Base-by-base conservation (phyloP, 257 asterid species). In the Paraleonurus japonicus region DNA sequence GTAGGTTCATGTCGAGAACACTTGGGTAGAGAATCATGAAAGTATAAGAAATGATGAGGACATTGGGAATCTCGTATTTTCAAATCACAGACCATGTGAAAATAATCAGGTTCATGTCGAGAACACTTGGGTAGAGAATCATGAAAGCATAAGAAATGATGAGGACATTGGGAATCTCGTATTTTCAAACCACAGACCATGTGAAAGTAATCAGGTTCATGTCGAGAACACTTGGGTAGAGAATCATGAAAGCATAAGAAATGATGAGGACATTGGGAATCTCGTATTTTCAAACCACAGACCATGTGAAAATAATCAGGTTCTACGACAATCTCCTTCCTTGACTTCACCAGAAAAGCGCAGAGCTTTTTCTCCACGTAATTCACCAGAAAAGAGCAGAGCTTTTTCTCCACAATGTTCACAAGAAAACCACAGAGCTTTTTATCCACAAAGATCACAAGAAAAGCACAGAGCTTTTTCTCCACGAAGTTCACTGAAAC, bases 1-100 rank as follows among this genome's bases (percentile, higher is more conserved):
- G 60, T 61, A 88, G 92, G 84, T 85, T 70, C 78, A 77, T 72
- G 80, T 82, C 8, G 67, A 76, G 74, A 65, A 62, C 58, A 37
- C 15, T 4, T 2, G 23, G 58, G 32, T 10, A 65, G 69, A 33
- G 43, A 55, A 53, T 54, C 35, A 3, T 35, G 73, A 30, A 5
- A 30, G 53, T 53, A 13, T 23, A n/a, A 58, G 17, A 28, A 32
- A 67, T 67, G 61, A 7, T 37, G 81, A 32, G 65, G 64, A 50
- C 37, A 15, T 10, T 2, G 71, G 37, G 57, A 41, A 57, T 70
- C 67, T 10, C 10, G 17, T 27, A 13, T 32, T 4, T 23, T 37
- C 73, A 19, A 20, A 45, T 15, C 72, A 70, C 39, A 64, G 60
- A 12, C 66, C 47, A 2, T 24, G 30, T 64, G 58, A 50, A 45